Evolutionary conservation across 2,329 filamentous ascomycete species (phyloP), one percentile per base, ranked within the genome.

Genomic region (Teratosphaeria zuluensis): DNA sequence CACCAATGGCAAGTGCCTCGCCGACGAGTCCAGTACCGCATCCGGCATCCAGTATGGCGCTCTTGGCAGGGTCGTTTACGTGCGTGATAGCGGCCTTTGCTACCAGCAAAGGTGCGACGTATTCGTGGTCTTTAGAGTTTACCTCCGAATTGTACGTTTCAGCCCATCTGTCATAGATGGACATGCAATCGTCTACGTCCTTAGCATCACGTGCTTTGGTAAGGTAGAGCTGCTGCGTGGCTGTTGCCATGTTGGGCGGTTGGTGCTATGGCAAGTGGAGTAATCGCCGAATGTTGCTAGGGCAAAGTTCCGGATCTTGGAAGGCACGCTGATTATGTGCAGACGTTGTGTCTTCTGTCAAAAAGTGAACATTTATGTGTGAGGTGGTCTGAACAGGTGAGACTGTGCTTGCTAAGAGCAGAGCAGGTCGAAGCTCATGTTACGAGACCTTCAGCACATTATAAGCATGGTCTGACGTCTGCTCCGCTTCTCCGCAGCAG

Each of bases 11-110:
- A 3, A 83, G 75, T 30, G 76, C 76, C 21, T 75, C 67, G 3
- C 79, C 81, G 11, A 81, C 80, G 8, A 81, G 75, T 0, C 81
- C 81, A 0, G 80, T 83, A 3, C 81, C 81, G 59, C 80, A 82
- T n/a, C 81, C 81, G 24, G 80, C 80, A 59, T 83, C 81, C 0
- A 81, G 74, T 58, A 83, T 77, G 2, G 63, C 57, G 6, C 68
- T 66, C 19, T 68, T 63, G 21, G 68, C 59, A 42, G 35, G 35
- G 35, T 42, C 35, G 11, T 58, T 58, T 55, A 55, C 61, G 48
- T 31, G 51, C 53, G 28, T 61, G 51, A 58, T 56, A 38, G 72
- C 68, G 2, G 72, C 68, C 51, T 74, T 66, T 8, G 72, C 76
- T 16, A 72, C 70, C 12, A 76, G 67, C 1, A 68, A 65, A 0